These are phyloP conservation scores for Microdochium paspali DNA, from an alignment of 2,329 filamentous ascomycete species.

Conservation along the genomic window DNA sequence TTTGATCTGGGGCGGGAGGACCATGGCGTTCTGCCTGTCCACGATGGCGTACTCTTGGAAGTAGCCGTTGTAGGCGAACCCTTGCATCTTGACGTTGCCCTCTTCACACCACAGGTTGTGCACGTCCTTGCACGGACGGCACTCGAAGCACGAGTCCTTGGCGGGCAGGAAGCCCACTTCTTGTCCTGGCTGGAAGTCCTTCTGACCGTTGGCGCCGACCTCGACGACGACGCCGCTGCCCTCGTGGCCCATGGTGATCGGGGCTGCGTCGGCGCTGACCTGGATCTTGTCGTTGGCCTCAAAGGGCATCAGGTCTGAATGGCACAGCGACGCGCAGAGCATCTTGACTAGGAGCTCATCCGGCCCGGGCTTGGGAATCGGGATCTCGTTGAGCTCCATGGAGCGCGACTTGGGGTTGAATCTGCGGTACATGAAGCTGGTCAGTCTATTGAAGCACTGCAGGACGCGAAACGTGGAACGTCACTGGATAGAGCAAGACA, in stretches of 20 bases:
- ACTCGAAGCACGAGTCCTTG: slow-evolving; percentile 12
- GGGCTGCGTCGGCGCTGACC: slow-evolving; percentile 8
- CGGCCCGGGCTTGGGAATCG: slow-evolving; percentile 4
- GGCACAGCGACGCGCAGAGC: slow-evolving; percentile 3
- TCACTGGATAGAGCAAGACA: background rate
- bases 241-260: slow-evolving; percentile 43
- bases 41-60: slow-evolving; percentile 17
- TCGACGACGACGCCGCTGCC: slow-evolving; percentile 54
- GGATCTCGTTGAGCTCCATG: slow-evolving; percentile 7
- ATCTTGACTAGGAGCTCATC: slow-evolving; percentile 9
- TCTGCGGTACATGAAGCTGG: background rate
- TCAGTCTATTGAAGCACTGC: background rate
- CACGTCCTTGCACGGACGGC: slow-evolving; percentile 9
- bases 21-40: slow-evolving; percentile 13
- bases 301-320: slow-evolving; percentile 8
- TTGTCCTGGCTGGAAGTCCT: slow-evolving; percentile 48
- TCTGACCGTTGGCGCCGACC: slow-evolving; percentile 40
- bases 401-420: slow-evolving; percentile 1
- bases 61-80: slow-evolving; percentile 13
- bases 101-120: slow-evolving; percentile 14
- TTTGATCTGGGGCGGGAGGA: slow-evolving; percentile 12
- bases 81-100: slow-evolving; percentile 11
- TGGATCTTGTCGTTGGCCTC: slow-evolving; percentile 3
- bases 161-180: slow-evolving; percentile 30
- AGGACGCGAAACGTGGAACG: no score